phyloP scores from a whole-genome alignment of 805 yeast species.

The Candida schatavii region DNA sequence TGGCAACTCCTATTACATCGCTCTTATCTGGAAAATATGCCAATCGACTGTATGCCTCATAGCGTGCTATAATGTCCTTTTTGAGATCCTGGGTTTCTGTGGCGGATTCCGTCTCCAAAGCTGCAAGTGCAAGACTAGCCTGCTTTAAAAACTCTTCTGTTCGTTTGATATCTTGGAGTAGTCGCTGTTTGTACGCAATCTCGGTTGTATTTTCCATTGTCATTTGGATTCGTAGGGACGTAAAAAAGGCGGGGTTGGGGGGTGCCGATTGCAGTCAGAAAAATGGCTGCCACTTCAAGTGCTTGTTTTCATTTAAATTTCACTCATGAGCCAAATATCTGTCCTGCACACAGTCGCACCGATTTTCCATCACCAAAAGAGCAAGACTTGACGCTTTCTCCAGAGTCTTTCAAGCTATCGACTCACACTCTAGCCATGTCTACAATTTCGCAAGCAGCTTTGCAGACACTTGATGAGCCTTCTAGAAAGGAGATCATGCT shows the following conservation, averaged over 20 bases:
- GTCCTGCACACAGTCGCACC: too few relatives aligned
- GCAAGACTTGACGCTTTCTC: too few relatives aligned
- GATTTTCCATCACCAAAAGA: too few relatives aligned
- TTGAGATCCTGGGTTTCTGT: conserved; percentile 1
- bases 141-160: conserved; percentile 17
- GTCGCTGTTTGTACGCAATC: conserved; percentile 14
- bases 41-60: conserved; percentile 16
- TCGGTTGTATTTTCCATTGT: too few relatives aligned
- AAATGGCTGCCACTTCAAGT: too few relatives aligned
- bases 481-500: conserved; percentile 71
- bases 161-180: conserved; percentile 17
- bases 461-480: conserved; percentile 53
- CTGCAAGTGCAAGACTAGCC: conserved; percentile 19
- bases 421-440: conserved; percentile 22
- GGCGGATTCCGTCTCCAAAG: conserved; percentile 6
- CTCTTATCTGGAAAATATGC: conserved; percentile 26
- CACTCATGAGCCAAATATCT: too few relatives aligned
- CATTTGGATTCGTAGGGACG: too few relatives aligned
- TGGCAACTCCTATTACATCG: conserved; percentile 26
- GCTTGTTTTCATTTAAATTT: too few relatives aligned
- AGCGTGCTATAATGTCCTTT: conserved; percentile 16
- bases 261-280: too few relatives aligned
- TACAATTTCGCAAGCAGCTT: conserved; percentile 31
- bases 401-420: too few relatives aligned
- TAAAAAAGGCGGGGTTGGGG: too few relatives aligned